Percentiles rank a stretch among this genome's conserved stretches.
These are phyloP conservation scores for Pogostemon cablin DNA, from an alignment of 257 asterid genomes.

Conservation along the genomic window DNA sequence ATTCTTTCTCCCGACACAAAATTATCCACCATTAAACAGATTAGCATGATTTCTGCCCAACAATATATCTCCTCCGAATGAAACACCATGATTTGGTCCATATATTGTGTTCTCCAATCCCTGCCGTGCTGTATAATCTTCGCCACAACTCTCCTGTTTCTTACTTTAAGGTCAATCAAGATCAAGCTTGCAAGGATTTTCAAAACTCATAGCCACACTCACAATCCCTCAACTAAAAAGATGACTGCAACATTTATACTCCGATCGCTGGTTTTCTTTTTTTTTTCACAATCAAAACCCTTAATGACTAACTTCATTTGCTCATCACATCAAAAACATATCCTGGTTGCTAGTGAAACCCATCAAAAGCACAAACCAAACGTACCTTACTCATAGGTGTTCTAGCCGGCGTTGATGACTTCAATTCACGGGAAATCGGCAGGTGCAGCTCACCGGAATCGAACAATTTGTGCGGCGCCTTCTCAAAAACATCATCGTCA, in stretches of 20 bases:
- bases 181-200: constrained; percentile 2
- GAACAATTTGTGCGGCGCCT: constrained; percentile 55
- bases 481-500: constrained; percentile 52
- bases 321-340: constrained; percentile 7
- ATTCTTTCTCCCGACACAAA: constrained; percentile 6
- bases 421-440: constrained; percentile 69
- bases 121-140: constrained; percentile 1
- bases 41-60: constrained; percentile 8
- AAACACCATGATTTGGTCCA: neutral
- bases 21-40: constrained; percentile 17
- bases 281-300: constrained; percentile 18
- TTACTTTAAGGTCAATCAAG: constrained; percentile 18
- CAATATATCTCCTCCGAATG: constrained; percentile 8
- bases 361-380: constrained; percentile 4
- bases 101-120: neutral
- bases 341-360: neutral
- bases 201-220: constrained; percentile 5
- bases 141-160: constrained; percentile 1
- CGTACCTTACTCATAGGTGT: constrained; percentile 64
- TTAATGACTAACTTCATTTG: constrained; percentile 14
- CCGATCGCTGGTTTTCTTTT: constrained; percentile 10
- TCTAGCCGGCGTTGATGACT: constrained; percentile 73
- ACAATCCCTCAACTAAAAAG: constrained; percentile 19
- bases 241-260: constrained; percentile 19
- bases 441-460: constrained; percentile 77